Evolutionary conservation across 1,139 yeast species (phyloP).

Genomic region (Ashbya aceris): DNA sequence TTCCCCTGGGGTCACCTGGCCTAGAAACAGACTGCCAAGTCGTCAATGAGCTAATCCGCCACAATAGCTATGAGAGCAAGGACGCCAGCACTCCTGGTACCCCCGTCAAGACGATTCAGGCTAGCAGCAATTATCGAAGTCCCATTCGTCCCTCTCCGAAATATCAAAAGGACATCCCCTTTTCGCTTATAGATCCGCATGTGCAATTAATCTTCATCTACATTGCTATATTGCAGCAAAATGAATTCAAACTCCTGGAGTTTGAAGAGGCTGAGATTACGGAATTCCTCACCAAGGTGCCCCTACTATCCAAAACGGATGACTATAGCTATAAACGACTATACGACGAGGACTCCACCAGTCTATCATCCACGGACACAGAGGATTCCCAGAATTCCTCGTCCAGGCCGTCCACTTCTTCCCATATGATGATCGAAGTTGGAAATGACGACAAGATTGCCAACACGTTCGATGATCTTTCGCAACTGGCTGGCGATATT

Average conservation of each 20-base stretch:
- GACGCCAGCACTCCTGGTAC: conserved; percentile 9
- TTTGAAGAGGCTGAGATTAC: conserved; percentile 85
- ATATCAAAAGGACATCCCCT: conserved; percentile 37
- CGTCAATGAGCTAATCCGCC: conserved; percentile 21
- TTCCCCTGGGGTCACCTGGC: conserved; percentile 21
- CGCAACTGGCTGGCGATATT: conserved; percentile 74
- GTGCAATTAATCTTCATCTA: conserved; percentile 69
- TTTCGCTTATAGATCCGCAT: conserved; percentile 66
- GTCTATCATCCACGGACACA: conserved; percentile 8
- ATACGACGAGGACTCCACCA: conserved; percentile 14
- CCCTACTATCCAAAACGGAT: conserved; percentile 30
- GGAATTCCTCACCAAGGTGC: conserved; percentile 57
- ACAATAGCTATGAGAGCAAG: conserved; percentile 18
- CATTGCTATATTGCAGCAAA: conserved; percentile 70
- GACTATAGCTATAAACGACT: conserved; percentile 25
- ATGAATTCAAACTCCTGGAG: conserved; percentile 69
- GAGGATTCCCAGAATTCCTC: conserved; percentile 6
- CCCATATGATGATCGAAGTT: conserved; percentile 27
- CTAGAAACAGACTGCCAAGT: conserved; percentile 24
- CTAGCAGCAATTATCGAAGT: not conserved
- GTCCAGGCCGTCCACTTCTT: conserved; percentile 7
- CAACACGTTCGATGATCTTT: conserved; percentile 40
- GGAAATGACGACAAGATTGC: conserved; percentile 30
- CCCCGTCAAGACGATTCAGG: conserved; percentile 1
- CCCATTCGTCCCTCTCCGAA: conserved; percentile 8